phyloP scores from a whole-genome alignment of 495 filamentous ascomycete genomes.

The Pyronema omphalodes region DNA sequence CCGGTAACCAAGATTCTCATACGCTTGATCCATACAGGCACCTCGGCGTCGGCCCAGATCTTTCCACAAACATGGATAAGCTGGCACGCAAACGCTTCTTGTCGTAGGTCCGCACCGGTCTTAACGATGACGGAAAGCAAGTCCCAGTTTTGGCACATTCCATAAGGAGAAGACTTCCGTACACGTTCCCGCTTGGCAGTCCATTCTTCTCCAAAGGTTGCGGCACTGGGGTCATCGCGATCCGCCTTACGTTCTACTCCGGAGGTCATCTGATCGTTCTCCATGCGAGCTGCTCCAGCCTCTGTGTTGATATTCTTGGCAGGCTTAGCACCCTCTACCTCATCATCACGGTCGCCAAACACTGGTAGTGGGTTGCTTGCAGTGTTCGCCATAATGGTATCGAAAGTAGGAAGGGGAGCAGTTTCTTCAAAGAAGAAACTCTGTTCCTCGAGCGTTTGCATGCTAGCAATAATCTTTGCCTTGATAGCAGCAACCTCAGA shows the following conservation, averaged over 20 bases:
- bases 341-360: constrained; percentile 23
- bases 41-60: constrained; percentile 52
- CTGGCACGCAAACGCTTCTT: constrained; percentile 65
- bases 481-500: constrained; percentile 57
- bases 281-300: constrained; percentile 58
- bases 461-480: constrained; percentile 62
- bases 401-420: constrained; percentile 41
- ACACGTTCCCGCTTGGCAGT: constrained; percentile 57
- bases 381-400: constrained; percentile 48
- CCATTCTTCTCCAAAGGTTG: constrained; percentile 65
- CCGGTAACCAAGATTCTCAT: constrained; percentile 67
- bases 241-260: constrained; percentile 57
- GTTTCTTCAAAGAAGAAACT: constrained; percentile 46
- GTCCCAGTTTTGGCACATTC: constrained; percentile 66
- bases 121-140: constrained; percentile 64
- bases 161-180: constrained; percentile 53
- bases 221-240: constrained; percentile 61
- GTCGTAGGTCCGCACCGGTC: constrained; percentile 54
- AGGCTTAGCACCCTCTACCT: constrained; percentile 28
- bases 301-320: constrained; percentile 35
- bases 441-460: constrained; percentile 67
- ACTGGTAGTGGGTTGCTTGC: constrained; percentile 4
- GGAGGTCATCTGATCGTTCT: constrained; percentile 63
- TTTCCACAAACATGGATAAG: constrained; percentile 55
- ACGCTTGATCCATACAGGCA: constrained; percentile 60